phyloP scores from a whole-genome alignment of 2,329 filamentous ascomycete species.

The Botrytis sinoallii region DNA sequence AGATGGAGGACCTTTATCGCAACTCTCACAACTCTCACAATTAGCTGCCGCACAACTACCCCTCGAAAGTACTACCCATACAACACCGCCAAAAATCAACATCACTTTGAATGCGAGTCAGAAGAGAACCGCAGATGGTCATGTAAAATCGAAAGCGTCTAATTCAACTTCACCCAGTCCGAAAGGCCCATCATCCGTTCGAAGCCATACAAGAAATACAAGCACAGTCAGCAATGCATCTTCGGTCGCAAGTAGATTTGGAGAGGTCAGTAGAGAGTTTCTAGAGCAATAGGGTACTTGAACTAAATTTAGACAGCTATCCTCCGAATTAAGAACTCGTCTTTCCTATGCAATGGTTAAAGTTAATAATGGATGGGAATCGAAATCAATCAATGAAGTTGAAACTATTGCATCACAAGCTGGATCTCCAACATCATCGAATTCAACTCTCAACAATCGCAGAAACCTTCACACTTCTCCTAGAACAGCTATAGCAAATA shows the following conservation, averaged over 20 bases:
- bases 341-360: constrained; percentile 93
- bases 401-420: constrained; percentile 70
- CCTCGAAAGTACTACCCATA: constrained; percentile 24
- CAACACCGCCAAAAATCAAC: constrained; percentile 26
- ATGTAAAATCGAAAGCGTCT: constrained; percentile 56
- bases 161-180: constrained; percentile 47
- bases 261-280: constrained; percentile 57
- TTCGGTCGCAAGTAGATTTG: constrained; percentile 66
- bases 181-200: constrained; percentile 14
- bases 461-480: constrained; percentile 55
- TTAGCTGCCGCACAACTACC: constrained; percentile 52
- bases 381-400: constrained; percentile 72
- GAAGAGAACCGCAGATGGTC: constrained; percentile 76
- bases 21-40: constrained; percentile 54
- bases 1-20: constrained; percentile 50
- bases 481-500: constrained; percentile 42
- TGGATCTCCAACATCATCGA: constrained; percentile 59
- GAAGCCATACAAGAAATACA: constrained; percentile 65
- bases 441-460: constrained; percentile 52
- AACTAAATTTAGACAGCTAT: constrained; percentile 34
- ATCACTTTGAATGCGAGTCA: constrained; percentile 43
- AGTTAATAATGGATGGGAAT: constrained; percentile 85
- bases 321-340: constrained; percentile 71
- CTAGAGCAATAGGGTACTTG: constrained; percentile 4
- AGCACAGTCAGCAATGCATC: constrained; percentile 63